Conservation (phyloP, 441 rosid genomes). For the Populus hybrid region DNA sequence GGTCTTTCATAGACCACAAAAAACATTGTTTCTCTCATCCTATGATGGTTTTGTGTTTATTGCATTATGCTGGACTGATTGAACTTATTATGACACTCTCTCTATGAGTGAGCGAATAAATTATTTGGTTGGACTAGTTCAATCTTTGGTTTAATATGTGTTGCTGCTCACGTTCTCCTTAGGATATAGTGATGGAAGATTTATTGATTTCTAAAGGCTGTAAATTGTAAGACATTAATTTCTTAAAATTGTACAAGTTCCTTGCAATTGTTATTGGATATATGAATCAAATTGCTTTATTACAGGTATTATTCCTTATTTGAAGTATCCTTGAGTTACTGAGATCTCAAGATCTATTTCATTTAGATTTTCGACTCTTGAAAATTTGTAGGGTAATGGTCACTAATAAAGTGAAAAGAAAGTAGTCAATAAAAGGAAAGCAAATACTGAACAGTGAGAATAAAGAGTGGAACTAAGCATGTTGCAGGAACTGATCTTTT, state of each 20-base stretch:
- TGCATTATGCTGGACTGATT: background rate
- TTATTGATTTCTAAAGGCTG: background rate
- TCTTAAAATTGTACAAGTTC: background rate
- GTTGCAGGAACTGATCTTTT: background rate
- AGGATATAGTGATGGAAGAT: background rate
- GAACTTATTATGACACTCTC: background rate
- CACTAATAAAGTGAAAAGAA: background rate
- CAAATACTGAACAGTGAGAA: background rate
- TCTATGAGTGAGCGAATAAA: background rate
- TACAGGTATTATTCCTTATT: background rate
- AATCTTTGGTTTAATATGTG: background rate
- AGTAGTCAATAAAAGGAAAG: background rate
- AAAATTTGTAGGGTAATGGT: background rate
- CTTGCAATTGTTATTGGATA: background rate
- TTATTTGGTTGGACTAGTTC: constrained; percentile 4
- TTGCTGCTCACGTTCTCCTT: background rate
- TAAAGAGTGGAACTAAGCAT: background rate
- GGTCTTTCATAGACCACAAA: constrained; percentile 1
- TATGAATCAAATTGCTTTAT: background rate
- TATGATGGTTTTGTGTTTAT: background rate
- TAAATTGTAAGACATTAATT: background rate
- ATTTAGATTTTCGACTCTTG: background rate
- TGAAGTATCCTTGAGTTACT: background rate
- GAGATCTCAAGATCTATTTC: background rate
- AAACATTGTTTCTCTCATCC: constrained; percentile 11